Base-by-base conservation (phyloP, 345 rosid species). In the Arabidopsis suecica region DNA sequence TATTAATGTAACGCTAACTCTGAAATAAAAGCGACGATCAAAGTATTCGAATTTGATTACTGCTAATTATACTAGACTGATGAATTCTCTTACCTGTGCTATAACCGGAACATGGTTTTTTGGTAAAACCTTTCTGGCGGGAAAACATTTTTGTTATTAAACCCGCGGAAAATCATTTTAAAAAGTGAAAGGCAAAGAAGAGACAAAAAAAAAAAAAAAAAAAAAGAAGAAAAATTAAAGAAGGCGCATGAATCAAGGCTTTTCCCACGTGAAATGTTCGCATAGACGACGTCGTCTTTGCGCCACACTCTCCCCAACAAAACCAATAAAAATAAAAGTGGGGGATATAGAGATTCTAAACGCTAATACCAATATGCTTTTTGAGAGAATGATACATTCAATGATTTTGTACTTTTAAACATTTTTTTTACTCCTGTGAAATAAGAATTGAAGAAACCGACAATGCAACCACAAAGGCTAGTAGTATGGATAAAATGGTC, bases 261-360 rank as follows among this genome's bases (percentile, higher is more conserved):
- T 77, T 76, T 54, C 49, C 53, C 71, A 77, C 71, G 80, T 77
- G 75, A 45, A 36, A 7, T 76, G 64, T 61, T 23, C 36, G 32
- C 56, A 5, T 3, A 44, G 7, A 76, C 80, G 71, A 63, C 75
- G 80, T 54, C 71, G 71, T 69, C 16, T 69, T 61, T 37, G 28
- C 65, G 65, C 34, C n/a, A 51, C 74, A 76, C 64, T 54, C 56
- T 37, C 75, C 75, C 65, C 71, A 76, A 69, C 42, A 11, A 61
- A 44, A 38, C 28, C 42, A 41, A 23, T 45, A 22, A 45, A 40
- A 11, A 2, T 6, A 7, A 6, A 59, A 55, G n/a, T 10, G 10
- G 3, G 10, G 5, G 8, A 38, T 25, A 69, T 22, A 18, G 45
- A 41, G 55, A 73, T 6, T 10, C 13, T 14, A 54, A 67, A 67